Base-by-base conservation (phyloP, 352 stramenopile species). In the Thalassiosira livingstoniorum region DNA sequence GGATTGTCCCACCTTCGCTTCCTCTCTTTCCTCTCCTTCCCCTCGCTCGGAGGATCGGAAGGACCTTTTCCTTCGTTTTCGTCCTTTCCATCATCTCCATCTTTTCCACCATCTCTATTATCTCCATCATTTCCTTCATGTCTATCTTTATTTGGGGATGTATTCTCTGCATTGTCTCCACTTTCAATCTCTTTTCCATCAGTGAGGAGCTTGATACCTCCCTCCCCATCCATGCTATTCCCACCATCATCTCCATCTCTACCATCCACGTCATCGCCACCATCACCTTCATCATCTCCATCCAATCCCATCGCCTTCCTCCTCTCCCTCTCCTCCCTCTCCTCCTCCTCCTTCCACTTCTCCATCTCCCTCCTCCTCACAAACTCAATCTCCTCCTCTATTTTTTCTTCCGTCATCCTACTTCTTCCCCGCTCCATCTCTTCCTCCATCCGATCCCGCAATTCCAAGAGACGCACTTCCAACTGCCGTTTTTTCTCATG, bases 381-480 rank as follows among this genome's bases (percentile, higher is more conserved):
- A 25, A 74, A 21, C 7, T 73, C 29, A 47, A 95, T 78, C 25
- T 86, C 75, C 37, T 75, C 37, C 47, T 93, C 86, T 62, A 95
- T 92, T 57, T 94, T 78, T 15, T 83, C 63, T 5, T 88, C 79
- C 0, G 53, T 32, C 39, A 87, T 69, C n/a, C n/a, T n/a, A n/a
- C n/a, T n/a, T n/a, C n/a, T n/a, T n/a, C n/a, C n/a, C n/a, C n/a
- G n/a, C 27, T 65, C 68, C 58, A 81, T 79, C 39, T 65, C 31
- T 43, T 91, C 81, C 78, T 95, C 91, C 54, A 94, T 42, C 0
- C 84, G 70, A 76, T 94, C 86, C 25, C 86, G 72, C 58, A 92
- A 58, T 58, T 93, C 86, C 63, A 95, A 63, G 53, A 95, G 57
- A 15, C 74, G 54, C 51, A 90, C 88, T 73, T 95, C 91, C n/a